Evolutionary conservation across 352 stramenopile species (phyloP).

Genomic region (Phytophthora chlamydospora): DNA sequence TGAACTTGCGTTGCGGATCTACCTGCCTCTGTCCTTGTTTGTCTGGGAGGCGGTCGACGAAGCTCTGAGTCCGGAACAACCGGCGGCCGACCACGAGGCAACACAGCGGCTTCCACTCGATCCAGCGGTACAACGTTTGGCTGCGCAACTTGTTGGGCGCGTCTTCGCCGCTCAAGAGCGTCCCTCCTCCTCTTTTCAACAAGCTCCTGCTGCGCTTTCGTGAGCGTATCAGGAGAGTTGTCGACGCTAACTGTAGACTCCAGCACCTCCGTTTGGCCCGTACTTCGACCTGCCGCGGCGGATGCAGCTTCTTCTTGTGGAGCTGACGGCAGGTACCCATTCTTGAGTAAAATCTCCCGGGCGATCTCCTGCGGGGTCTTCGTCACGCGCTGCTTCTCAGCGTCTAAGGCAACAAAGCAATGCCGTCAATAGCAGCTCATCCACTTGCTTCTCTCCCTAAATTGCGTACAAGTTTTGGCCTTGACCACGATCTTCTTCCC

Average conservation of each 20-base stretch:
- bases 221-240: conserved; percentile 48
- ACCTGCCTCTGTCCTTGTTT: conserved; percentile 6
- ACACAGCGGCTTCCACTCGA: background rate
- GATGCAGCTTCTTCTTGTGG: conserved; percentile 1
- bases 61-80: background rate
- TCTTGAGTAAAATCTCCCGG: conserved; percentile 63
- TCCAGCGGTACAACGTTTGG: conserved; percentile 9
- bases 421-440: too few species aligned
- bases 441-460: too few species aligned
- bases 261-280: background rate
- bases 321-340: conserved; percentile 48
- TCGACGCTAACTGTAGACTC: conserved; percentile 15
- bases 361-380: conserved; percentile 73
- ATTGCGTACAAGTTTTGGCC: conserved; percentile 61
- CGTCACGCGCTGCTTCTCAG: conserved; percentile 47
- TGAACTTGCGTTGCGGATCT: conserved; percentile 2
- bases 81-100: background rate
- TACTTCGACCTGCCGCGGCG: background rate
- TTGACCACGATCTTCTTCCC: conserved; percentile 75
- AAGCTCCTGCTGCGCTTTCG: conserved; percentile 52
- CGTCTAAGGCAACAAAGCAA: conserved; percentile 37
- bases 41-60: background rate
- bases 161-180: conserved; percentile 63
- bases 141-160: conserved; percentile 8
- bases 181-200: conserved; percentile 63